Evolutionary conservation across 176 grass and related monocot genomes (phyloP).

Genomic region (Carex kokanica): DNA sequence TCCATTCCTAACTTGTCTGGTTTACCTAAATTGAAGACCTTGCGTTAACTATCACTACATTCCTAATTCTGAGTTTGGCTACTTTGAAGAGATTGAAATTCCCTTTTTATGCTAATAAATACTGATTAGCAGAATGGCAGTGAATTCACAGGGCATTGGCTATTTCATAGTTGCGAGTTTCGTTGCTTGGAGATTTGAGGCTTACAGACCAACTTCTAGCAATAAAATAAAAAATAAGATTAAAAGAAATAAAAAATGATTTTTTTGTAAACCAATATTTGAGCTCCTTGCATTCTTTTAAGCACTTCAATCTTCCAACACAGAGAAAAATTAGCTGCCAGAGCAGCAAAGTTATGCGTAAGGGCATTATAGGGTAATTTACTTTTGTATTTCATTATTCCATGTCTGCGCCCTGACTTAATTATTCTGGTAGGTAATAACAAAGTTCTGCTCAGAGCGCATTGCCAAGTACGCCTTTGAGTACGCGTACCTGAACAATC

Average conservation of each 20-base stretch:
- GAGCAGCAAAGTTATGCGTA: not conserved
- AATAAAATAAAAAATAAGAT: not conserved
- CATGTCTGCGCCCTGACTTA: not conserved
- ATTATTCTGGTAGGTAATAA: constrained; percentile 71
- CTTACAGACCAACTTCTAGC: not conserved
- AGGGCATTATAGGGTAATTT: not conserved
- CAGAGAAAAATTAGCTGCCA: not conserved
- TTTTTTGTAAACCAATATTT: not conserved
- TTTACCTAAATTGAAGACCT: not conserved
- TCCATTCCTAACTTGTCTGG: not conserved
- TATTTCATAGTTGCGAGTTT: not conserved
- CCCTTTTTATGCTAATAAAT: constrained; percentile 14
- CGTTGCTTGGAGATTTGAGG: not conserved
- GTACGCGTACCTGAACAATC: constrained; percentile 98
- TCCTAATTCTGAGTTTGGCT: not conserved
- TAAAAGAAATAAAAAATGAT: not conserved
- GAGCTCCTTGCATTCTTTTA: not conserved
- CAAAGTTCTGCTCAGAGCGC: constrained; percentile 98
- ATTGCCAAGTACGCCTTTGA: constrained; percentile 99
- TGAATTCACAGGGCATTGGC: not conserved
- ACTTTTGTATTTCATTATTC: constrained; percentile 6
- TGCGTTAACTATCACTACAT: not conserved
- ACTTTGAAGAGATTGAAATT: not conserved
- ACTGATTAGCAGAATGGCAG: not conserved
- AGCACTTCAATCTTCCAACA: not conserved